phyloP scores from a whole-genome alignment of 2,329 filamentous ascomycete species.

The Cordyceps fumosorosea region DNA sequence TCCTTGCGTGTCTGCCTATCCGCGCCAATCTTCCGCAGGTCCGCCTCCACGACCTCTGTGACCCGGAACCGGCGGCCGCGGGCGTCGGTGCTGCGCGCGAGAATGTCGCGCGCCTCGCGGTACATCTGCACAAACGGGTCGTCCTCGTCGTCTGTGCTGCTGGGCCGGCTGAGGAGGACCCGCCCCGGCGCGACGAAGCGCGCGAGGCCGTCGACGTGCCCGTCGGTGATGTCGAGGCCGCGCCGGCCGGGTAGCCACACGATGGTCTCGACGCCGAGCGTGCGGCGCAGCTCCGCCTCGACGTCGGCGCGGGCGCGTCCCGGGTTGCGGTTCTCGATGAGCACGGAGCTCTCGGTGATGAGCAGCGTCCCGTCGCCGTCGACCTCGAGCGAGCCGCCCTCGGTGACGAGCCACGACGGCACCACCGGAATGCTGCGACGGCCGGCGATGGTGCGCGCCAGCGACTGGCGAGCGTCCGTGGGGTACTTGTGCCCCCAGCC shows the following conservation, averaged over 20 bases:
- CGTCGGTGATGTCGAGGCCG: constrained; percentile 21
- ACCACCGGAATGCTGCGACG: constrained; percentile 1
- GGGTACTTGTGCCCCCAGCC: constrained; percentile 22
- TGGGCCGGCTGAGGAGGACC: constrained; percentile 20
- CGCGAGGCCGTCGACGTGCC: constrained; percentile 23
- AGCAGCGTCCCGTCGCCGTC: constrained; percentile 25
- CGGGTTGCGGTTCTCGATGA: constrained; percentile 25
- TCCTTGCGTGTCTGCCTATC: constrained; percentile 7
- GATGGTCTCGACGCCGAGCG: constrained; percentile 20
- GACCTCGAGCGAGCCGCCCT: constrained; percentile 23
- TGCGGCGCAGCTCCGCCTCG: constrained; percentile 18
- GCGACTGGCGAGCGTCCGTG: neutral
- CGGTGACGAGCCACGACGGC: constrained; percentile 14
- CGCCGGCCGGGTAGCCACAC: constrained; percentile 24
- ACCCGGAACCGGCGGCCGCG: constrained; percentile 19
- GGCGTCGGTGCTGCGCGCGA: constrained; percentile 17
- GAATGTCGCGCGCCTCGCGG: constrained; percentile 17
- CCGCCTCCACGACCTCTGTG: constrained; percentile 21
- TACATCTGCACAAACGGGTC: constrained; percentile 18
- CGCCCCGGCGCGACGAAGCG: constrained; percentile 21
- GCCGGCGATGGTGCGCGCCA: constrained; percentile 14
- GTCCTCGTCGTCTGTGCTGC: constrained; percentile 3
- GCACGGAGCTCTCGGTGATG: constrained; percentile 22
- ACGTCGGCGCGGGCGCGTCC: constrained; percentile 16
- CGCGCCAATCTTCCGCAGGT: constrained; percentile 13